Evolutionary conservation across 192 early-diverging fungal species (phyloP), one percentile per base, ranked within the genome.

Genomic region (Coemansia sp.): DNA sequence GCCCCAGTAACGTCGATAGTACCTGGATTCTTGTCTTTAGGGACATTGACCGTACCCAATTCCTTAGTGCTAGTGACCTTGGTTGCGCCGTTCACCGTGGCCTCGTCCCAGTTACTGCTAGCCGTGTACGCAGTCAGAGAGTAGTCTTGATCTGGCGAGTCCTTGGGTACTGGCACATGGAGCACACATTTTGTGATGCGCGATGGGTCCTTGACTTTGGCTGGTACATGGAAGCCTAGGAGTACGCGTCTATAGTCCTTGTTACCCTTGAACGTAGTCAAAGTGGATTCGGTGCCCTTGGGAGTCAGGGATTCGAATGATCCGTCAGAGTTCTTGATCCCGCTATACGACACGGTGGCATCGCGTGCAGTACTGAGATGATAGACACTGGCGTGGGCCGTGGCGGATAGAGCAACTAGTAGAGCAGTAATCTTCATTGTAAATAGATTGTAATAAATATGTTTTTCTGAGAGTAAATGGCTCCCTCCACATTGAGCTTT

Each of bases 41-140:
- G n/a, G 12, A 73, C 56, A 13, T 27, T 40, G 4, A 41, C 35
- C 0, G 29, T 40, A 29, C 67, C 67, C 55, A 73, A 40, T 59
- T 12, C n/a, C 4, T 29, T 18, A 0, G 9, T 47, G n/a, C 24
- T 61, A 4, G 32, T 24, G 2, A 81, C 24, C 34, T 60, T 30
- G 22, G 73, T 68, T 0, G 22, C 47, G 10, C 66, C 67, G 4
- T 59, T 67, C 4, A 75, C 78, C 1, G 69, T 63, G 38, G 7
- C 32, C 49, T 81, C 78, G 13, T 67, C 67, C 78, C 78, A 81
- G 67, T 67, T 60, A 53, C 62, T 69, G 41, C 39, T 49, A 29
- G 70, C 78, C 1, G 52, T 56, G 15, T 68, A 81, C 0, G 70
- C 78, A 1, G 63, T 70, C 29, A 81, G 63, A 38, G 41, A 41